Base-by-base conservation (phyloP, 352 stramenopile genomes). In the Paralagenidium karlingii region DNA sequence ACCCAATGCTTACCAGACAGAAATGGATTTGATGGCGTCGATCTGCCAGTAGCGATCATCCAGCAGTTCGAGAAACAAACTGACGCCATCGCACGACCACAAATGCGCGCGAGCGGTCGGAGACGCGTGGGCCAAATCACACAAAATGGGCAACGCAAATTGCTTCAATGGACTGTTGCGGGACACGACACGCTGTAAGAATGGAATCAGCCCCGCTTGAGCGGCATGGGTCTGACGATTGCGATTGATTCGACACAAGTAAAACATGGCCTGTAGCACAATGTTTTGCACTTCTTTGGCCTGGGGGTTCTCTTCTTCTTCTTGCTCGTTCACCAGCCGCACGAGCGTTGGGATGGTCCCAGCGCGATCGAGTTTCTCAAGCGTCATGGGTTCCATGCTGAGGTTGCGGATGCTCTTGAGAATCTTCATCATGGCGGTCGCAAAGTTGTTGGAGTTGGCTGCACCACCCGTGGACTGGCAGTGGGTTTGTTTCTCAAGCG, bases 201-300 rank as follows among this genome's bases (percentile, higher is more conserved):
- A 85, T n/a, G 83, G 83, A 20, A 96, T 86, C 8, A 96, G 60
- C 8, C 87, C 87, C 13, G 82, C 78, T 34, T 93, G 67, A 1
- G 88, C 84, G 6, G 88, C 88, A 37, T 86, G 70, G 3, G 76
- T 93, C 29, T 96, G 85, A 0, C 87, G 74, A n/a, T 77, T 88
- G 6, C 80, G 60, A 46, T 94, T 95, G 46, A 96, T 91, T 11
- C 82, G 76, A 45, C 87, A 96, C 11, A 96, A 54, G 45, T 96
- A 96, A 40, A 91, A 96, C 65, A 96, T 94, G 3, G 77, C 71
- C 48, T 88, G 84, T 6, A 96, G 61, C 26, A 95, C 71, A 40
- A 95, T 78, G 33, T 93, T 94, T 44, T 96, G 82, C 2, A 95
- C 54, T 39, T 95, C 82, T 38, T 49, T 49, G 5, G 43, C 28